Evolutionary conservation across 2,329 filamentous ascomycete species (phyloP).

Genomic region (Talaromyces funiculosus): DNA sequence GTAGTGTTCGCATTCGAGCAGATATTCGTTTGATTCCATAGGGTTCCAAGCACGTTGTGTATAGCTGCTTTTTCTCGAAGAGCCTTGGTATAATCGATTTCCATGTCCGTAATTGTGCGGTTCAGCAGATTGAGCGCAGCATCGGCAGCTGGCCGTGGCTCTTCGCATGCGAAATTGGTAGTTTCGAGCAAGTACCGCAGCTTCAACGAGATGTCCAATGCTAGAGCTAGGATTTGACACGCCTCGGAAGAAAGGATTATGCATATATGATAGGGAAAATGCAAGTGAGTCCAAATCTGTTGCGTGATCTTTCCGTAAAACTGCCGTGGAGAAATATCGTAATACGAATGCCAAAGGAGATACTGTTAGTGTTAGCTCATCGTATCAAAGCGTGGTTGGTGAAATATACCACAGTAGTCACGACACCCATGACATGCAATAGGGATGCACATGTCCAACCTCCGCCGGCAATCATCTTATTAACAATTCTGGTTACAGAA

Average conservation of each 20-base stretch:
- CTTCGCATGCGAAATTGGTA: slow-evolving; percentile 36
- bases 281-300: slow-evolving; percentile 47
- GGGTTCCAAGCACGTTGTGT: slow-evolving; percentile 25
- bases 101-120: slow-evolving; percentile 36
- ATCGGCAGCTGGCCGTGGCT: slow-evolving; percentile 24
- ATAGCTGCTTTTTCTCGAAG: slow-evolving; percentile 30
- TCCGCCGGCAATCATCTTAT: slow-evolving; percentile 43
- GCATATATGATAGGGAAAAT: slow-evolving; percentile 60
- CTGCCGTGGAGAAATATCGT: slow-evolving; percentile 49
- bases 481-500: slow-evolving; percentile 51
- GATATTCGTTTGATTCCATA: slow-evolving; percentile 25
- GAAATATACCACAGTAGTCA: slow-evolving; percentile 30
- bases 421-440: slow-evolving; percentile 35
- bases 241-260: slow-evolving; percentile 61
- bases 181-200: slow-evolving; percentile 35
- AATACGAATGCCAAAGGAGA: slow-evolving; percentile 60
- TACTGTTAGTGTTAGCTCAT: slow-evolving; percentile 25
- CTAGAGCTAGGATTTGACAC: slow-evolving; percentile 52
- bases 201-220: slow-evolving; percentile 40
- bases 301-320: slow-evolving; percentile 52
- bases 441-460: slow-evolving; percentile 38
- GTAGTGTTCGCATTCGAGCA: slow-evolving; percentile 22
- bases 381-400: background rate
- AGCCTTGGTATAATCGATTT: slow-evolving; percentile 33
- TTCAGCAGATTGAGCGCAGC: slow-evolving; percentile 29